Percentiles rank a stretch among this genome's conserved stretches.
These are phyloP conservation scores for Isoetes engelmannii DNA, from an alignment of 83 land plant species.

Conservation along the genomic window DNA sequence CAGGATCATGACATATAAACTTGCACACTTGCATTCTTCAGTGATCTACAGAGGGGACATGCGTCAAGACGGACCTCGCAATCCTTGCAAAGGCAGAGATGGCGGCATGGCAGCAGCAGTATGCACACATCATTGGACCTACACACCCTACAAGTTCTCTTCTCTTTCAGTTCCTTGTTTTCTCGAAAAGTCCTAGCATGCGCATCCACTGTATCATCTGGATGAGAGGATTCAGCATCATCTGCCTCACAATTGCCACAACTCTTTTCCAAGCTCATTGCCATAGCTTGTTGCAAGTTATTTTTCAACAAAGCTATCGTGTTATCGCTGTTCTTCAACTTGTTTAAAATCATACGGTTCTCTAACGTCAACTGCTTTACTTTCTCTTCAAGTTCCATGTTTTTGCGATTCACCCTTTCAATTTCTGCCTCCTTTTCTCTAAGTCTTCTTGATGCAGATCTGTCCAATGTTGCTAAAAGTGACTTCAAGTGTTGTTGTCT, in stretches of 20 bases:
- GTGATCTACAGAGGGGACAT: conserved; percentile 44
- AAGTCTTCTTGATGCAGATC: conserved; percentile 21
- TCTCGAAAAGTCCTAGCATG: not conserved
- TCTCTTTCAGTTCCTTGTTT: conserved; percentile 21
- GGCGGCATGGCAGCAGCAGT: conserved; percentile 55
- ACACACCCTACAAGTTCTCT: conserved; percentile 41
- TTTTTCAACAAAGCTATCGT: conserved; percentile 35
- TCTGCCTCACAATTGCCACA: conserved; percentile 22
- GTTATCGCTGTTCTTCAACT: conserved; percentile 49
- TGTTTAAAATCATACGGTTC: conserved; percentile 47
- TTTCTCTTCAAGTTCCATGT: conserved; percentile 46
- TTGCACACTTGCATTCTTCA: conserved; percentile 38
- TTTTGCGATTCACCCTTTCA: conserved; percentile 34
- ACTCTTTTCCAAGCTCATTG: conserved; percentile 21
- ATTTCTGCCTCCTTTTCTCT: conserved; percentile 49
- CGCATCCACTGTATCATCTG: conserved; percentile 20
- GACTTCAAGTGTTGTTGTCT: conserved; percentile 30
- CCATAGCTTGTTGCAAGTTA: conserved; percentile 53
- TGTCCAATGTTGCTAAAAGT: conserved; percentile 33
- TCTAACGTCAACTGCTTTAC: conserved; percentile 45
- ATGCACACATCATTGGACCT: conserved; percentile 32
- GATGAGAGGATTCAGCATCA: conserved; percentile 55
- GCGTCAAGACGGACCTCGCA: conserved; percentile 34
- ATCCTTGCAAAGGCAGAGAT: conserved; percentile 53
- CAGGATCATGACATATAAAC: conserved; percentile 18